Percentiles rank a stretch among this genome's conserved stretches.
phyloP scores from a whole-genome alignment of 2,329 filamentous ascomycete species.

The Paradendryphiella salina region DNA sequence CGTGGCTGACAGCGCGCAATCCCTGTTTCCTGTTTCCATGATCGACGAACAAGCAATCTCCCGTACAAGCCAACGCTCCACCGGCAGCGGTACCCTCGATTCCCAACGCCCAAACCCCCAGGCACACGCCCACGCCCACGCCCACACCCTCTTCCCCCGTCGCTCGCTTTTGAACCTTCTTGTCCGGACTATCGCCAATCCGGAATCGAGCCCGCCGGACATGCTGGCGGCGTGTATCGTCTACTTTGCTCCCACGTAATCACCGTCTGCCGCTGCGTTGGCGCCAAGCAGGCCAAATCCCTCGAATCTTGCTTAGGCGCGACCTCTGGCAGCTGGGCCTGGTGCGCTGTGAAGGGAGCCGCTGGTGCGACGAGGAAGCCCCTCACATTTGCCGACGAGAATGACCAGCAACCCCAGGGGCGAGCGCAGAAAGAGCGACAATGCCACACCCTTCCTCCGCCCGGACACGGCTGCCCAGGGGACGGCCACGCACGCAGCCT shows the following conservation, averaged over 20 bases:
- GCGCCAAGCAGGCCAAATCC: conserved; percentile 24
- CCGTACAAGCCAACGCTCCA: conserved; percentile 3
- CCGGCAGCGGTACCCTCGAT: background rate
- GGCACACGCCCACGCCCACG: background rate
- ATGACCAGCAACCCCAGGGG: conserved; percentile 40
- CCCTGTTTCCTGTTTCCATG: conserved; percentile 19
- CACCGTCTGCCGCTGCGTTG: conserved; percentile 18
- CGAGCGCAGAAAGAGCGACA: conserved; percentile 35
- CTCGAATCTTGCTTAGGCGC: conserved; percentile 16
- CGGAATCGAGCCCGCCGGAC: conserved; percentile 9
- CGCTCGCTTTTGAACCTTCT: conserved; percentile 1
- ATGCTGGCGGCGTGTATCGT: conserved; percentile 32
- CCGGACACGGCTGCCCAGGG: conserved; percentile 20
- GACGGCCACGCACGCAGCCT: background rate
- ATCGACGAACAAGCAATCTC: conserved; percentile 20
- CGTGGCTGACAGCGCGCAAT: conserved; percentile 15
- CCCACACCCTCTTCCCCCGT: background rate
- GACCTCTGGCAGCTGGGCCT: conserved; percentile 15
- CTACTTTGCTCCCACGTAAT: conserved; percentile 37
- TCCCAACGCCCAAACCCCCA: conserved; percentile 2
- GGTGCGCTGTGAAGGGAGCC: conserved; percentile 13
- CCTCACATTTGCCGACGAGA: conserved; percentile 22
- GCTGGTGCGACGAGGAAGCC: conserved; percentile 28
- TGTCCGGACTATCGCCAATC: conserved; percentile 6
- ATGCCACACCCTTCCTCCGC: conserved; percentile 24